phyloP scores from a whole-genome alignment of 164 flowering plant species.

The Nelumbo lutea region DNA sequence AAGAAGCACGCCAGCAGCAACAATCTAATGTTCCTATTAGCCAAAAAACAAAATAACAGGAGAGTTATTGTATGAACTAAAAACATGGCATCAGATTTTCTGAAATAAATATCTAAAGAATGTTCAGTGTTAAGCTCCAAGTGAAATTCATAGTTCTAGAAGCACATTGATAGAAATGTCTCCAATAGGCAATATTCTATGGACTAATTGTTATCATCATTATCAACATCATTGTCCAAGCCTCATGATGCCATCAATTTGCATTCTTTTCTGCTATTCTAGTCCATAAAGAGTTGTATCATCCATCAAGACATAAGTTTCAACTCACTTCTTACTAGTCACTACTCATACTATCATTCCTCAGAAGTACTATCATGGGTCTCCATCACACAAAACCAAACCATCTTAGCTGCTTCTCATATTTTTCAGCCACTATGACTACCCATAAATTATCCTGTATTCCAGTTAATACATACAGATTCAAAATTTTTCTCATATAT shows the following conservation, averaged over 20 bases:
- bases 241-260: neutral
- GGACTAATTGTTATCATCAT: neutral
- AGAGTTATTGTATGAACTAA: neutral
- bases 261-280: neutral
- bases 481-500: no score
- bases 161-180: neutral
- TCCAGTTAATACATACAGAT: no score
- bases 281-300: neutral
- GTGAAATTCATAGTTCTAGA: neutral
- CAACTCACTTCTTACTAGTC: no score
- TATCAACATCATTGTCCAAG: neutral
- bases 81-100: neutral
- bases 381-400: no score
- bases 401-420: no score
- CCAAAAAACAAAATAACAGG: neutral
- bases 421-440: no score
- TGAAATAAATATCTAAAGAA: neutral
- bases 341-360: no score
- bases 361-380: no score
- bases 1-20: conserved; percentile 2
- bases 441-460: no score
- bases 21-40: conserved; percentile 9
- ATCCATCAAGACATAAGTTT: neutral
- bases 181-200: neutral
- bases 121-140: neutral